Evolutionary conservation across 2,329 filamentous ascomycete species (phyloP).

Genomic region (Tolypocladium capitatum): DNA sequence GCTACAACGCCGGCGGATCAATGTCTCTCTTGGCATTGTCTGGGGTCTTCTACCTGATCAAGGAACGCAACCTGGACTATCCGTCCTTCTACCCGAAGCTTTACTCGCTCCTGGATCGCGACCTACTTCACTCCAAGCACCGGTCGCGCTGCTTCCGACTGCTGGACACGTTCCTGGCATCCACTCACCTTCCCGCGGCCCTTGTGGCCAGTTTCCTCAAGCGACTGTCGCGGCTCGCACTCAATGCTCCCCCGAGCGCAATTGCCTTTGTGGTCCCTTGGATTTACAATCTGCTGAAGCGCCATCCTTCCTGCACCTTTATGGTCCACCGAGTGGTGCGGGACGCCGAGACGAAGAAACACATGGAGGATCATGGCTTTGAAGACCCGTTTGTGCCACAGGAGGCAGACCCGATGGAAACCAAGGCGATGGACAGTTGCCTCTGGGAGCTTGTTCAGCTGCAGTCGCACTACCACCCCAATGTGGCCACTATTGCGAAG

Average conservation of each 20-base stretch:
- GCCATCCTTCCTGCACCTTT: constrained; percentile 82
- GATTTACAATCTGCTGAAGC: constrained; percentile 88
- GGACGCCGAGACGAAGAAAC: constrained; percentile 41
- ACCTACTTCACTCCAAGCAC: constrained; percentile 86
- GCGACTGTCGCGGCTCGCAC: constrained; percentile 66
- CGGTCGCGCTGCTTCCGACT: constrained; percentile 87
- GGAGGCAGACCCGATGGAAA: constrained; percentile 74
- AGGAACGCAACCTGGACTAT: constrained; percentile 89
- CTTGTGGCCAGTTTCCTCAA: constrained; percentile 96
- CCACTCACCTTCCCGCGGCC: constrained; percentile 80
- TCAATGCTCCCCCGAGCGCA: constrained; percentile 81
- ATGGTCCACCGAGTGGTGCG: constrained; percentile 76
- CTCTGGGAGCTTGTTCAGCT: constrained; percentile 91
- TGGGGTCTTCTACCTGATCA: constrained; percentile 89
- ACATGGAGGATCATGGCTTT: constrained; percentile 46
- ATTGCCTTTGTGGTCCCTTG: constrained; percentile 84
- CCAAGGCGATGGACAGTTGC: constrained; percentile 77
- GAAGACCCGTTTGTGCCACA: constrained; percentile 64
- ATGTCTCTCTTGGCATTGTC: constrained; percentile 80
- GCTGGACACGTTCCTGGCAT: constrained; percentile 78
- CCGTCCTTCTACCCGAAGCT: constrained; percentile 87
- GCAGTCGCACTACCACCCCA: constrained; percentile 90
- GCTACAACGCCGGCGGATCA: constrained; percentile 74
- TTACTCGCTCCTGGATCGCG: constrained; percentile 78
- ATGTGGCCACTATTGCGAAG: constrained; percentile 84